These are phyloP conservation scores for Quambalaria eucalypti DNA, from an alignment of 1,284 basidiomycete genomes.

Conservation along the genomic window DNA sequence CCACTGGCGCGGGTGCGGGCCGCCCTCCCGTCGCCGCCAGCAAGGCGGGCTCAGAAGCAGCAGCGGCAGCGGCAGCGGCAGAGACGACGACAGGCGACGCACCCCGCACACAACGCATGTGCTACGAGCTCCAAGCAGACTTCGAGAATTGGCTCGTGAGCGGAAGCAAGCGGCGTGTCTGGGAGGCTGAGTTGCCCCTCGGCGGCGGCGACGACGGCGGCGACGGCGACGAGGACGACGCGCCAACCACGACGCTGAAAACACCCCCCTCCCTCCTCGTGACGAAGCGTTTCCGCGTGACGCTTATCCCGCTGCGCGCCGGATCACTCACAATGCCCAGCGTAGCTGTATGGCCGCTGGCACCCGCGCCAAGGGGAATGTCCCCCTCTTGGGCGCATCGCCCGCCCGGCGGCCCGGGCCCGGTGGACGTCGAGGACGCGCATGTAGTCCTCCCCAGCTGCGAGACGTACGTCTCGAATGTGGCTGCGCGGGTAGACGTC, in stretches of 20 bases:
- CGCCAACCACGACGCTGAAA: too few relatives aligned
- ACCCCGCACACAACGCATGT: slow-evolving; percentile 4
- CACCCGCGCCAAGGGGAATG: background rate
- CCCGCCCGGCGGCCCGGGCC: background rate
- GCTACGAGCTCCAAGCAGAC: slow-evolving; percentile 31
- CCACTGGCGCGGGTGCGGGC: too few relatives aligned
- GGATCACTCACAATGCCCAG: slow-evolving; percentile 18
- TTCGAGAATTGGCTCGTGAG: slow-evolving; percentile 35
- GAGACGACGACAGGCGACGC: background rate
- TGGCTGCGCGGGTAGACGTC: slow-evolving; percentile 15
- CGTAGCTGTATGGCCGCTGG: slow-evolving; percentile 13
- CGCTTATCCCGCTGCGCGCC: slow-evolving; percentile 22
- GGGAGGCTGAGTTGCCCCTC: background rate
- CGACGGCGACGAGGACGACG: background rate
- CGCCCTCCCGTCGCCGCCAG: too few relatives aligned
- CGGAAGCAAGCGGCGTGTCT: slow-evolving; percentile 23
- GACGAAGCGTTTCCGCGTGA: slow-evolving; percentile 12
- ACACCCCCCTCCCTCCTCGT: too few relatives aligned
- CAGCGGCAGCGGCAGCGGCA: background rate
- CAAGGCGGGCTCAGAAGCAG: background rate
- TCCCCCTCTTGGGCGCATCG: background rate
- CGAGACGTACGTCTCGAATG: slow-evolving; percentile 27
- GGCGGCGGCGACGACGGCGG: background rate
- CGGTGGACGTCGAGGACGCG: slow-evolving; percentile 1
- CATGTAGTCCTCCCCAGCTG: slow-evolving; percentile 7